phyloP scores from a whole-genome alignment of 345 rosid species.

The Bruguiera parviflora region DNA sequence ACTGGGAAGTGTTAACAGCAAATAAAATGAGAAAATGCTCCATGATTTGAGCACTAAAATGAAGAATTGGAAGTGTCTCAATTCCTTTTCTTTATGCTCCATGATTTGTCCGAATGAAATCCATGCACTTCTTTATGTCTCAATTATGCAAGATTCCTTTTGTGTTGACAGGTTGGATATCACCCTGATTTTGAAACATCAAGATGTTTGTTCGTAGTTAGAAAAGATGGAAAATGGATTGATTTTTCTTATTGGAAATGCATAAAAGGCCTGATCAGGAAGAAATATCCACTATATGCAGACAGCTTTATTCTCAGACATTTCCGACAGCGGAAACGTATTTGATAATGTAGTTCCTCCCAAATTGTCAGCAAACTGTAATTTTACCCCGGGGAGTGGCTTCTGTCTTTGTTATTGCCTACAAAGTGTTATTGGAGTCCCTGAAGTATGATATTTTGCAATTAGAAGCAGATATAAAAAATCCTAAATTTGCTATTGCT shows the following conservation, averaged over 20 bases:
- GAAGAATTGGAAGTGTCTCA: no score
- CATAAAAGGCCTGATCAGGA: slow-evolving; percentile 83
- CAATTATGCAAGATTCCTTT: slow-evolving; percentile 11
- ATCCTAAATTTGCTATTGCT: background rate
- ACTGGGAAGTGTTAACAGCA: no score
- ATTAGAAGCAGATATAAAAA: slow-evolving; percentile 8
- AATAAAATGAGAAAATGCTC: no score
- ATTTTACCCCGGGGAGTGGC: slow-evolving; percentile 1
- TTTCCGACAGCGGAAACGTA: slow-evolving; percentile 58
- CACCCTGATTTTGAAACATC: slow-evolving; percentile 83
- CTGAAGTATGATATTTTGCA: background rate
- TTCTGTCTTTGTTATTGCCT: background rate
- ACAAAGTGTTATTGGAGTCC: slow-evolving; percentile 7
- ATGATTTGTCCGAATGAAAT: no score
- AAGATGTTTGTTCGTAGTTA: slow-evolving; percentile 77
- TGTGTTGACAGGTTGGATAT: slow-evolving; percentile 59
- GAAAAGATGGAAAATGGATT: slow-evolving; percentile 64
- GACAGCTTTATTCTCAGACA: slow-evolving; percentile 88
- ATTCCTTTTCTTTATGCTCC: no score
- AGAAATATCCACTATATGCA: slow-evolving; percentile 85
- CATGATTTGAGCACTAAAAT: no score
- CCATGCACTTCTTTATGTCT: background rate
- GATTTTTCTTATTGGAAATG: slow-evolving; percentile 99
- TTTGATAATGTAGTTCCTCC: slow-evolving; percentile 39
- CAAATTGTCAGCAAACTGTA: slow-evolving; percentile 15